phyloP scores from a whole-genome alignment of 2,329 filamentous ascomycete genomes.

The Chrysoporthe puriensis region DNA sequence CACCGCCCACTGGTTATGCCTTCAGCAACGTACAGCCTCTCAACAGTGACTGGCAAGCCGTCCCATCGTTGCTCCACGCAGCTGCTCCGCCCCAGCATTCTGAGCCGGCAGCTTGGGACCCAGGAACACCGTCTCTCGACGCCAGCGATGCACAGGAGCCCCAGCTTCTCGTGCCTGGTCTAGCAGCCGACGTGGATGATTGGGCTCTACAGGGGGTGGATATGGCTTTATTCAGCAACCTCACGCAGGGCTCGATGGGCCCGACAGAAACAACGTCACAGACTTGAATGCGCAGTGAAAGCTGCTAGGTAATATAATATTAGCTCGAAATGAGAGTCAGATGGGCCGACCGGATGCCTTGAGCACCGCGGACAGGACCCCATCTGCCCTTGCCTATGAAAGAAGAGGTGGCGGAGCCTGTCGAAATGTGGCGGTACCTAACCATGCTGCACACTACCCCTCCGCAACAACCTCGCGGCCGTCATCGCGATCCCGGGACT shows the following conservation, averaged over 20 bases:
- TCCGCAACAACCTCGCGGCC: slow-evolving; percentile 47
- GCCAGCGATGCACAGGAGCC: neutral
- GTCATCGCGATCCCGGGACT: slow-evolving; percentile 47
- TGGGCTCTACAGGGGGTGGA: slow-evolving; percentile 38
- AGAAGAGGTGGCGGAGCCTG: neutral
- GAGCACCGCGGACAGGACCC: neutral
- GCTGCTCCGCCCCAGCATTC: neutral
- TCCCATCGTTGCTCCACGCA: neutral
- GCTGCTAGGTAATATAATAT: neutral
- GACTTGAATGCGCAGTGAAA: slow-evolving; percentile 1
- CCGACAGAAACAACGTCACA: neutral
- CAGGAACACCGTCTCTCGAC: neutral
- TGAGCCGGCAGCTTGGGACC: neutral
- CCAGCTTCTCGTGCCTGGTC: slow-evolving; percentile 21
- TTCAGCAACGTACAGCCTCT: neutral
- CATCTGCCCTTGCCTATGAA: neutral
- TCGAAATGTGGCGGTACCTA: slow-evolving; percentile 16
- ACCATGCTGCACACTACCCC: slow-evolving; percentile 52
- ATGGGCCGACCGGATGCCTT: neutral
- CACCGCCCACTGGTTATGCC: slow-evolving; percentile 1
- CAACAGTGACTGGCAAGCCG: slow-evolving; percentile 11
- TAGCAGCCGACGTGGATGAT: slow-evolving; percentile 33
- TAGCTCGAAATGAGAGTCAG: neutral
- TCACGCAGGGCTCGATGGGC: slow-evolving; percentile 14
- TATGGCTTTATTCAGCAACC: slow-evolving; percentile 34